Percentiles rank a stretch among this genome's conserved stretches.
Evolutionary conservation across 148 eudicot genomes (phyloP).

Genomic region (Rhododendron williamsianum): DNA sequence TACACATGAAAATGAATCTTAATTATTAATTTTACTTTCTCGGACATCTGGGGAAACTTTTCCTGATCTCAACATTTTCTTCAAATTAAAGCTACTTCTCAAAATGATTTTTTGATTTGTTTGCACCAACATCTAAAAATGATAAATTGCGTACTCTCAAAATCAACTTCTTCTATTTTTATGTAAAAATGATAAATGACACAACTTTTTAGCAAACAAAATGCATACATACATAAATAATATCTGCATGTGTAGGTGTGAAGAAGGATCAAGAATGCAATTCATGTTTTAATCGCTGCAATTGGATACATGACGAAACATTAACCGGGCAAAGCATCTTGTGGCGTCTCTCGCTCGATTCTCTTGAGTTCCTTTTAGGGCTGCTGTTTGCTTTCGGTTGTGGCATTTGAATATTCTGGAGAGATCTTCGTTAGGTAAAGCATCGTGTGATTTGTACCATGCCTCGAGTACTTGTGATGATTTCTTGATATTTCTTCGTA

Average conservation of each 20-base stretch:
- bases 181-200: too few relatives aligned
- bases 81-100: too few relatives aligned
- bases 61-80: too few relatives aligned
- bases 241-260: too few relatives aligned
- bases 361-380: slow-evolving; percentile 3
- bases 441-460: background rate
- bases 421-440: background rate
- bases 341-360: background rate
- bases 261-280: background rate
- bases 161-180: background rate
- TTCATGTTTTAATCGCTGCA: background rate
- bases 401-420: background rate
- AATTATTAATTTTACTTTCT: too few relatives aligned
- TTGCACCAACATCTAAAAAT: too few relatives aligned
- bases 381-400: background rate
- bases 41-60: too few relatives aligned
- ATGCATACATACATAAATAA: too few relatives aligned
- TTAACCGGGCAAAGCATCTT: background rate
- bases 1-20: too few relatives aligned
- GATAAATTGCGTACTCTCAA: too few relatives aligned
- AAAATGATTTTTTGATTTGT: too few relatives aligned
- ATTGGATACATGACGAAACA: background rate
- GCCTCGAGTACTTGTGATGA: background rate
- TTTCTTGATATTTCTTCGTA: background rate
- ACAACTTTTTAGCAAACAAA: too few relatives aligned